These are phyloP conservation scores for Chytridium lagenaria DNA, from an alignment of 371 early-diverging fungal genomes.

Conservation along the genomic window DNA sequence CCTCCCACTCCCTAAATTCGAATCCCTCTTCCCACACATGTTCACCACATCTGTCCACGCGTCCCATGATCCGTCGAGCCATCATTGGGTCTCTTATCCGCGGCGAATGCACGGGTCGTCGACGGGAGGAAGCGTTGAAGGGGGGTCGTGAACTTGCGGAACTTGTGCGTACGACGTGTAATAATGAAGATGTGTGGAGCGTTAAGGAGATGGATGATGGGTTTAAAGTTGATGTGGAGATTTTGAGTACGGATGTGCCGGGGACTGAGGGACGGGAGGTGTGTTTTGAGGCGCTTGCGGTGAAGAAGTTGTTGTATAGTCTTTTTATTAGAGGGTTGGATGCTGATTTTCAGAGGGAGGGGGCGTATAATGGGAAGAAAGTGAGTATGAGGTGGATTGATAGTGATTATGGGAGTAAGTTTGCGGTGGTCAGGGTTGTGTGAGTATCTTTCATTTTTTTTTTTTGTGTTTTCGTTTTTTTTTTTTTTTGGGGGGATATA, in stretches of 20 bases:
- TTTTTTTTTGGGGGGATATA: too few relatives aligned
- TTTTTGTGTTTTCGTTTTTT: not conserved
- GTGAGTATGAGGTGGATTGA: slow-evolving; percentile 4
- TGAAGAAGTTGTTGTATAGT: slow-evolving; percentile 16
- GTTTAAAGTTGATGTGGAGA: slow-evolving; percentile 9
- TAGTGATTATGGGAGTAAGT: not conserved
- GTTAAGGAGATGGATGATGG: not conserved
- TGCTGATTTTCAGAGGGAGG: slow-evolving; percentile 12
- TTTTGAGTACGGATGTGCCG: not conserved
- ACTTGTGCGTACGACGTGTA: not conserved
- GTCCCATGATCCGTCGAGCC: slow-evolving; percentile 4
- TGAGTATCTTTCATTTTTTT: not conserved
- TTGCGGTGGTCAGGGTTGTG: not conserved
- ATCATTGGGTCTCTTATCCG: not conserved
- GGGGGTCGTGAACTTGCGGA: not conserved
- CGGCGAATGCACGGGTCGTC: slow-evolving; percentile 4
- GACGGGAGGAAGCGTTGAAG: slow-evolving; percentile 9
- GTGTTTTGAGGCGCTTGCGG: slow-evolving; percentile 13
- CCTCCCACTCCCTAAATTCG: slow-evolving; percentile 1
- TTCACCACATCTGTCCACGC: slow-evolving; percentile 10
- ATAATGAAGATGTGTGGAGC: slow-evolving; percentile 11
- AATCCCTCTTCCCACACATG: slow-evolving; percentile 19
- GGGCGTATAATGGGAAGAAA: not conserved
- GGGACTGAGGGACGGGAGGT: not conserved
- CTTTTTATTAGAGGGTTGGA: slow-evolving; percentile 13